Conservation (phyloP, 1,139 yeast species). For the Blastobotrys buckinghamii region DNA sequence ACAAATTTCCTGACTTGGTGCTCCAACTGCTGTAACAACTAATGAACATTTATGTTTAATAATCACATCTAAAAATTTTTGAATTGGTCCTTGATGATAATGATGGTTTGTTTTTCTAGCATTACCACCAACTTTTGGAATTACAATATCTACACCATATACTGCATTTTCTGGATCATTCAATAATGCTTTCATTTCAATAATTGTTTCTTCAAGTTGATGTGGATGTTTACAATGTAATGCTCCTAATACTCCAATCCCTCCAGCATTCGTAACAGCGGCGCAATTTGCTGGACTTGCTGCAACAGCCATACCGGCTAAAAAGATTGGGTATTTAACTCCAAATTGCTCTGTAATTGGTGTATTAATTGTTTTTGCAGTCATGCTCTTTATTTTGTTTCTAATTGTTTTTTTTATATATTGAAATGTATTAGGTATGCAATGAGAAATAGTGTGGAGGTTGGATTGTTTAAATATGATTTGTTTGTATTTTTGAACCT, state of each 20-base stretch:
- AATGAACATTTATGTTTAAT: slow-evolving; percentile 22
- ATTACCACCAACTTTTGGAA: slow-evolving; percentile 28
- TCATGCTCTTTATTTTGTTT: too few relatives aligned
- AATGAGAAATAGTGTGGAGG: too few relatives aligned
- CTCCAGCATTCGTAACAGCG: slow-evolving; percentile 31
- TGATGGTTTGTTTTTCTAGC: slow-evolving; percentile 29
- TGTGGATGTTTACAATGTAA: slow-evolving; percentile 23
- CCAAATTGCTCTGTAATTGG: slow-evolving; percentile 26
- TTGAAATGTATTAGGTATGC: too few relatives aligned
- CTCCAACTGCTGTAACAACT: slow-evolving; percentile 39
- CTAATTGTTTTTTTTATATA: too few relatives aligned
- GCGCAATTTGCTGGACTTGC: slow-evolving; percentile 27
- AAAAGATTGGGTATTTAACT: slow-evolving; percentile 26
- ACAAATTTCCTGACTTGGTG: slow-evolving; percentile 36
- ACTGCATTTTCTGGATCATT: slow-evolving; percentile 19
- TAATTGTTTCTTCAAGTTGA: slow-evolving; percentile 23
- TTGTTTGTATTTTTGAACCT: too few relatives aligned
- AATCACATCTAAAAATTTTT: slow-evolving; percentile 22
- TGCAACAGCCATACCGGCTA: slow-evolving; percentile 29
- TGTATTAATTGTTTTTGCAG: slow-evolving; percentile 17
- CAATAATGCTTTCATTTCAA: slow-evolving; percentile 22
- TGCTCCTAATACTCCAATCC: slow-evolving; percentile 29
- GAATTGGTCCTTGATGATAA: slow-evolving; percentile 25
- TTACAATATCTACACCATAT: slow-evolving; percentile 27
- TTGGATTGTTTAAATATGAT: too few relatives aligned